Base-by-base conservation (phyloP, 306 rosid genomes). In the Vigna unguiculata region DNA sequence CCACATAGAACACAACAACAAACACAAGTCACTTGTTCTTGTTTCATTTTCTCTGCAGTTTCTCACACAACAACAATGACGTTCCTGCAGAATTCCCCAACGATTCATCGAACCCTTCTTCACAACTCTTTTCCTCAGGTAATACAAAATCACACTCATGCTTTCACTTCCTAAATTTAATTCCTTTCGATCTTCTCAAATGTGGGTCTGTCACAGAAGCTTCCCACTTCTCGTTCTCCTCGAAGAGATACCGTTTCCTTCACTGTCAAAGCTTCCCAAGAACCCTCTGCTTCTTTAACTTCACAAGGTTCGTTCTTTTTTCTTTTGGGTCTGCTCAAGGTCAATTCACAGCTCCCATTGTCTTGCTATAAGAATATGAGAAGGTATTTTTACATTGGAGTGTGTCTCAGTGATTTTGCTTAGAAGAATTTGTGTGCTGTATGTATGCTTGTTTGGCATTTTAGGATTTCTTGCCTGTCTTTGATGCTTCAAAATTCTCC, bases 81-180 rank as follows among this genome's bases (percentile, higher is more conserved):
- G 40, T 80, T 91, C 34, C 84, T 92, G 55, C 97, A 88, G 82
- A 88, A 84, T 79, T 84, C 92, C 16, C 88, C 95, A 36, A 66
- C 95, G 30, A 78, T 87, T 54, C 90, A 93, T 62, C 80, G 72
- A 14, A 76, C 90, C 11, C 74, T 85, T 76, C 87, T 91, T 57
- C 91, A 78, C 84, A 85, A 82, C 64, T 79, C 92, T 78, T 86
- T 88, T 69, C 88, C 94, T 76, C 95, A 78, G 97, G 99, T 92
- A 43, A 43, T 40, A 1, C 47, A 43, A 13, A 41, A 41, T 41
- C 14, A 61, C 21, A 25, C 32, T 30, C 28, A 20, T 5, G 24
- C 45, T 68, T 63, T 6, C 5, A 17, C 34, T 74, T 77, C 9
- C 2, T 62, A 0, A 28, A 7, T 55, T 45, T 34, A 6, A 6